Evolutionary conservation across 768 basidiomycete genomes (phyloP).

Genomic region (Stropharia rugosoannulata): DNA sequence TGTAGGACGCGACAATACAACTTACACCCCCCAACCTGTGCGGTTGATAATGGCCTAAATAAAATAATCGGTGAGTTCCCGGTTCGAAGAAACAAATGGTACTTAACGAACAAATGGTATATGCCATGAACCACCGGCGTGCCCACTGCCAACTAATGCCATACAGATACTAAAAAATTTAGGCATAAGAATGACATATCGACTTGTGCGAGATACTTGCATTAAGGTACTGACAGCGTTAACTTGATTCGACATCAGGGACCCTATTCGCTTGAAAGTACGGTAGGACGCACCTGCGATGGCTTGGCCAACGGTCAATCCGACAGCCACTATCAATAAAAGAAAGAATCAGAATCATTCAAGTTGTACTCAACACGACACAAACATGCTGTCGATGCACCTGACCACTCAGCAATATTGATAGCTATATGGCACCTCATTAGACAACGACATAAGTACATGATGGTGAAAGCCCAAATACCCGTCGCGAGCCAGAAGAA

Average conservation of each 20-base stretch:
- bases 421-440: constrained; percentile 16
- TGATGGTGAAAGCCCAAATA: not conserved
- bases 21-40: constrained; percentile 3
- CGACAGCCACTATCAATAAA: not conserved
- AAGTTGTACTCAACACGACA: not conserved
- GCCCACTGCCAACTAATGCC: constrained; percentile 25
- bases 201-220: not conserved
- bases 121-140: constrained; percentile 31
- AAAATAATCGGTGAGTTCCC: not conserved
- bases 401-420: constrained; percentile 33
- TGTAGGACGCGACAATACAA: not conserved
- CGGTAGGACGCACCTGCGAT: not conserved
- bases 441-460: not conserved
- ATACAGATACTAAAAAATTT: constrained; percentile 20
- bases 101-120: constrained; percentile 26
- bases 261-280: not conserved
- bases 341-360: not conserved
- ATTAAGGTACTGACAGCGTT: constrained; percentile 1
- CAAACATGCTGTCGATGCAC: constrained; percentile 26
- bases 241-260: not conserved
- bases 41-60: not conserved
- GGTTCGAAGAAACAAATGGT: not conserved
- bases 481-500: constrained; percentile 33
- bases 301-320: not conserved
- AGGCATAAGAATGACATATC: not conserved